Conservation (phyloP, 2,329 filamentous ascomycete species). For the Scedosporium dehoogii region DNA sequence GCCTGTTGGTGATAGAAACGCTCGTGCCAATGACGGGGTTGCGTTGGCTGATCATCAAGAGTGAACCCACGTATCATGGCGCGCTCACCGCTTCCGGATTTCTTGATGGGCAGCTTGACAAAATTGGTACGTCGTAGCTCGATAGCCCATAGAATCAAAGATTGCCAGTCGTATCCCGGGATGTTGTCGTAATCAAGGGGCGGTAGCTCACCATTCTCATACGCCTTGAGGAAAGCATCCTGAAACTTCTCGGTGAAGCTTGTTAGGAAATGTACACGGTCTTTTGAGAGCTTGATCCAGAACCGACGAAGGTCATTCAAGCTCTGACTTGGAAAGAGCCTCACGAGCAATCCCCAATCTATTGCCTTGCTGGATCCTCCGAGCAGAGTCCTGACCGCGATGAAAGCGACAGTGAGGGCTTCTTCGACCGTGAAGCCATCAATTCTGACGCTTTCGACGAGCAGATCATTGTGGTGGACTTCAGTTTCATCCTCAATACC, state of each 20-base stretch:
- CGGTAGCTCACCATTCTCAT: slow-evolving; percentile 51
- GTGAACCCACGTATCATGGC: neutral
- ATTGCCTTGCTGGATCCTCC: slow-evolving; percentile 50
- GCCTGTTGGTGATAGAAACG: slow-evolving; percentile 44
- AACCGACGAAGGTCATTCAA: slow-evolving; percentile 42
- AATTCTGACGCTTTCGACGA: neutral
- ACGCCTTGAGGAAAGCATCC: slow-evolving; percentile 53
- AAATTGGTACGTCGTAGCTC: slow-evolving; percentile 36
- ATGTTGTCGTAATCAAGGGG: slow-evolving; percentile 54
- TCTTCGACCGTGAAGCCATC: slow-evolving; percentile 8
- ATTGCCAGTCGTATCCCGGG: slow-evolving; percentile 57
- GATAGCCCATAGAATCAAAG: slow-evolving; percentile 57
- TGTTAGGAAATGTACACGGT: slow-evolving; percentile 8
- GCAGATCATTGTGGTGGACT: neutral
- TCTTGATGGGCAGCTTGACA: slow-evolving; percentile 37
- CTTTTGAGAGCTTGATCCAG: slow-evolving; percentile 41
- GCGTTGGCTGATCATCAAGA: slow-evolving; percentile 24
- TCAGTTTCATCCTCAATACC: slow-evolving; percentile 6
- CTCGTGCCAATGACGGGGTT: slow-evolving; percentile 39
- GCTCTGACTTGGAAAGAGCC: slow-evolving; percentile 43
- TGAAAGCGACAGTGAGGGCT: slow-evolving; percentile 44
- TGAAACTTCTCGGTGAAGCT: slow-evolving; percentile 50
- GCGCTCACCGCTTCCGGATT: slow-evolving; percentile 15
- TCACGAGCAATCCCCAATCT: slow-evolving; percentile 50
- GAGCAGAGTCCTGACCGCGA: slow-evolving; percentile 46